A percentile compares a stretch with the other conserved stretches of the same genome.
Evolutionary conservation across 108 stramenopile species (phyloP).

Genomic region (Craspedostauros australis): DNA sequence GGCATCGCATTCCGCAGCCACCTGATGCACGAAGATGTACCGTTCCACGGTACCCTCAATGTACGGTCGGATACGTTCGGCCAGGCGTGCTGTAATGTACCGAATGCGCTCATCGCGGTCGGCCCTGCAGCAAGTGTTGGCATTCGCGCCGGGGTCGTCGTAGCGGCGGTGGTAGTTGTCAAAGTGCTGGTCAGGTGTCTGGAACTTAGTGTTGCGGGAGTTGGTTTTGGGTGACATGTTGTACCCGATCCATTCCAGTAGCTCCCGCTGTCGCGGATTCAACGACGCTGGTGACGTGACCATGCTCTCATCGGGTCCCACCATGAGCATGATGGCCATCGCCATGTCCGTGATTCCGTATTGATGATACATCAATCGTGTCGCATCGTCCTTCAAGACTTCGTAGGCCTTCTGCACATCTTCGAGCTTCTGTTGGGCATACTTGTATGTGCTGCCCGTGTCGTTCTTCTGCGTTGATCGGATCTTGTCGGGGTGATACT

Average conservation of each 20-base stretch:
- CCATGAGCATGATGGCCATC: slow-evolving; percentile 44
- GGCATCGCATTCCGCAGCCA: slow-evolving; percentile 42
- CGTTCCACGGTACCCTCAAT: slow-evolving; percentile 58
- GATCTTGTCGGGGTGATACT: slow-evolving; percentile 87
- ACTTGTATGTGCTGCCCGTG: slow-evolving; percentile 5
- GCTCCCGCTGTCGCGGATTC: slow-evolving; percentile 9
- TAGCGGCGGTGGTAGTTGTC: background rate
- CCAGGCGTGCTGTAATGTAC: slow-evolving; percentile 39
- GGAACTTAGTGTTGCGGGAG: background rate
- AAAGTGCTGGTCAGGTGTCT: background rate
- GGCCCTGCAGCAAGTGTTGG: background rate
- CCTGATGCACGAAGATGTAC: slow-evolving; percentile 24
- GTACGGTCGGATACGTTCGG: slow-evolving; percentile 67
- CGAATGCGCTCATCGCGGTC: slow-evolving; percentile 29
- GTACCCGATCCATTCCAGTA: slow-evolving; percentile 40
- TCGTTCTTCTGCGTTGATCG: background rate
- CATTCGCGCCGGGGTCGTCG: background rate
- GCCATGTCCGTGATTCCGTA: slow-evolving; percentile 53
- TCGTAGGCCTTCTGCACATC: slow-evolving; percentile 58
- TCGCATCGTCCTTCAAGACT: slow-evolving; percentile 63
- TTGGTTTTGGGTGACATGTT: background rate
- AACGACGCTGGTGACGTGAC: background rate
- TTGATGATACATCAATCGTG: slow-evolving; percentile 68
- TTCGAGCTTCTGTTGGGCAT: slow-evolving; percentile 28
- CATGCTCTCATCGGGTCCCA: slow-evolving; percentile 20